Conservation (phyloP, 2,329 filamentous ascomycete species). For the Monosporascus sp. region DNA sequence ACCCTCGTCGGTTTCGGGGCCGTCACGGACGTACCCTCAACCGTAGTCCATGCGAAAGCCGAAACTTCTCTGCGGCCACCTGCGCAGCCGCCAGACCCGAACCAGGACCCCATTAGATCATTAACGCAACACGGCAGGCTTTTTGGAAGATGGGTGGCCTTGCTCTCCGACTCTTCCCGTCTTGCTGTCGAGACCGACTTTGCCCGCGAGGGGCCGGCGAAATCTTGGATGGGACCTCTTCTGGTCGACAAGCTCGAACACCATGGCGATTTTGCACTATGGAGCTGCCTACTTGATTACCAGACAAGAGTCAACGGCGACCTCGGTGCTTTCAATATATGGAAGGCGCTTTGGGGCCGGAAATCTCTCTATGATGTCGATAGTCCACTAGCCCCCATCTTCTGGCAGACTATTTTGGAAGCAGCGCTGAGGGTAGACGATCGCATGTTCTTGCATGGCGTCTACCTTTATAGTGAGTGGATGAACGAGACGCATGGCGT, state of each 20-base stretch:
- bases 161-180: conserved; percentile 20
- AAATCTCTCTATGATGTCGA: conserved; percentile 23
- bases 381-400: conserved; percentile 17
- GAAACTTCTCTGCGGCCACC: background rate
- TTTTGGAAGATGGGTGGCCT: conserved; percentile 21
- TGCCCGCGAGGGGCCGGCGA: conserved; percentile 19
- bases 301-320: conserved; percentile 26
- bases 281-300: conserved; percentile 25
- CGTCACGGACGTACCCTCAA: conserved; percentile 10
- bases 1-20: conserved; percentile 4
- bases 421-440: conserved; percentile 26
- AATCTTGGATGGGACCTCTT: conserved; percentile 12
- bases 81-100: conserved; percentile 5
- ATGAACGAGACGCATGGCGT: conserved; percentile 33
- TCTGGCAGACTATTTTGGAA: conserved; percentile 28
- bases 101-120: background rate
- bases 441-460: conserved; percentile 26
- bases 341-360: conserved; percentile 28
- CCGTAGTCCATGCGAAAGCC: conserved; percentile 6
- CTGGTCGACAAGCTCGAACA: conserved; percentile 23
- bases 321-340: conserved; percentile 20
- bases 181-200: conserved; percentile 28
- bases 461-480: conserved; percentile 37
- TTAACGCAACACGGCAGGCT: conserved; percentile 15
- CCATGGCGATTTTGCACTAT: conserved; percentile 24